These are phyloP conservation scores for Penicillium sp. DNA, from an alignment of 2,329 filamentous ascomycete genomes.

Conservation along the genomic window DNA sequence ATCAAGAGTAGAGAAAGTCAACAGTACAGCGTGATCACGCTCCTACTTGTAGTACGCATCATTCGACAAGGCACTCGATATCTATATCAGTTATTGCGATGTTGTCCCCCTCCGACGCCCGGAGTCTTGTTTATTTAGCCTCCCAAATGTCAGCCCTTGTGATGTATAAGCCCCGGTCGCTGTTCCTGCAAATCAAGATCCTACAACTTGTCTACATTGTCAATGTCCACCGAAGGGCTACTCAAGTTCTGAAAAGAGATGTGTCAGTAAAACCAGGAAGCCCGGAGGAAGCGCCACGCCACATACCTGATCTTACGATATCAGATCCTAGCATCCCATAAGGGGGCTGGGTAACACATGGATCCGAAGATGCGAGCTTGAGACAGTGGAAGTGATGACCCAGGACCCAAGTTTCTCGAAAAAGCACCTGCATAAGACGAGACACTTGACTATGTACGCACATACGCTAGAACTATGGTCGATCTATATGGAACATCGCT, in stretches of 20 bases:
- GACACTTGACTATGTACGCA: too few relatives aligned
- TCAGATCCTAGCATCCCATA: neutral
- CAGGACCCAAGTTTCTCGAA: neutral
- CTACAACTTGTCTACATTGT: neutral
- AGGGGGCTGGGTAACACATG: neutral
- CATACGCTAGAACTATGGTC: neutral
- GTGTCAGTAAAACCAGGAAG: neutral
- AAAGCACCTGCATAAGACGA: neutral
- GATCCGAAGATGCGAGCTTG: neutral
- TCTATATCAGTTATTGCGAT: neutral
- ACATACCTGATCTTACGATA: neutral
- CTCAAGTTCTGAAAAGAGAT: neutral
- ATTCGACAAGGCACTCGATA: too few relatives aligned
- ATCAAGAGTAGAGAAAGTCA: neutral
- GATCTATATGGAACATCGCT: neutral
- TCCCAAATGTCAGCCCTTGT: neutral
- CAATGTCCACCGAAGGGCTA: neutral
- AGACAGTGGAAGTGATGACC: neutral
- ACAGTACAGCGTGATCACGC: neutral
- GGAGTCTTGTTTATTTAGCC: neutral
- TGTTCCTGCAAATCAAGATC: too few relatives aligned
- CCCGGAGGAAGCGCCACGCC: neutral
- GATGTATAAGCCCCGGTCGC: neutral
- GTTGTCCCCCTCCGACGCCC: neutral
- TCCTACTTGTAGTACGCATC: neutral